Conservation (phyloP, 2,329 filamentous ascomycete genomes). For the Sporothrix protearum region DNA sequence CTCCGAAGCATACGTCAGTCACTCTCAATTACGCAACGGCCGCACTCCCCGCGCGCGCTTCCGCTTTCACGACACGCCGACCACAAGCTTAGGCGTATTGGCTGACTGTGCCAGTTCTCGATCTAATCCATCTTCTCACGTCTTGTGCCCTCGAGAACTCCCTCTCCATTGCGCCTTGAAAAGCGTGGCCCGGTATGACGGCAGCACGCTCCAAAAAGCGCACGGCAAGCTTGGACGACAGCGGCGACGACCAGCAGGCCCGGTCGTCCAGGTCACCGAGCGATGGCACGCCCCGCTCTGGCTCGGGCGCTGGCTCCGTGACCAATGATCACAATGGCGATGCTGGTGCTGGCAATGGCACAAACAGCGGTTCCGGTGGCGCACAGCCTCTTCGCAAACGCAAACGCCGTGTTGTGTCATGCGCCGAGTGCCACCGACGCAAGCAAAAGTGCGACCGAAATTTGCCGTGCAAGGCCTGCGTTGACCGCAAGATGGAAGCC, state of each 20-base stretch:
- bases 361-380: neutral
- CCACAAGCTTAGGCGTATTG: neutral
- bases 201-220: constrained; percentile 25
- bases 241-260: neutral
- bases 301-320: neutral
- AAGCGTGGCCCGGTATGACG: constrained; percentile 10
- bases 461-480: constrained; percentile 58
- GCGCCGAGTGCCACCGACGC: constrained; percentile 60
- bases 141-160: neutral
- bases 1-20: neutral
- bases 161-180: neutral
- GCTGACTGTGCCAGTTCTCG: too few relatives aligned
- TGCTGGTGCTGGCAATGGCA: neutral
- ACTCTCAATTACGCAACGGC: neutral
- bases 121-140: neutral
- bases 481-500: constrained; percentile 53
- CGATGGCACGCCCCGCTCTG: neutral
- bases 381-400: constrained; percentile 51
- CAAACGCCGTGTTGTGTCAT: constrained; percentile 59
- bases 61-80: neutral
- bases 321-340: constrained; percentile 8
- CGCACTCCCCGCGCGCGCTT: neutral
- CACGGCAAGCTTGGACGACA: constrained; percentile 9
- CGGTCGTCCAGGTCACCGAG: neutral
- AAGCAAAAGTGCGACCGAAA: constrained; percentile 63